Evolutionary conservation across 164 flowering plant genomes (phyloP), one percentile per base, ranked within the genome.

Genomic region (Buxus sempervirens): DNA sequence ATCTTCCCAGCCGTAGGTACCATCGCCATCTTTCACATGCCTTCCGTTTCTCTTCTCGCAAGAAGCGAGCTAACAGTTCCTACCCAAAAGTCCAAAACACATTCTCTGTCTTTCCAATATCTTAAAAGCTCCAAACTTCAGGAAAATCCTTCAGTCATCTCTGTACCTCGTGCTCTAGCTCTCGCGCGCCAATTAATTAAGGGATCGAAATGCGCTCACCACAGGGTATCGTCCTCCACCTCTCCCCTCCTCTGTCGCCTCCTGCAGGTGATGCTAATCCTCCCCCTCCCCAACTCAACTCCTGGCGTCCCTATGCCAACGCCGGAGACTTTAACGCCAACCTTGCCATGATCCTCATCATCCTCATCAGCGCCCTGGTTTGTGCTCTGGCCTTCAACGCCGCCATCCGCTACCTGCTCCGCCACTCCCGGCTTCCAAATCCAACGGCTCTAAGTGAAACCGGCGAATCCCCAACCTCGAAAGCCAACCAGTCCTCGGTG

Each of bases 351-450:
- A 56, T 82, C 73, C 64, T 84, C 65, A 68, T 84, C 74, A 24
- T 84, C 65, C 79, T 84, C 72, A 63, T 81, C 64, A 77, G 78
- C 58, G 84, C 80, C 0, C 81, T 82, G 56, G 70, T 79, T 45
- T 81, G 81, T 24, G 75, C 78, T 22, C 72, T 82, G n/a, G 79
- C 75, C 20, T 75, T 84, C 74, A 76, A 82, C 72, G 64, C 76
- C 22, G 79, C 70, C 71, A 67, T 84, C 70, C 86, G 83, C 60
- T 79, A 79, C 78, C 66, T 76, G 79, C 70, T 79, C 25, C 74
- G 82, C 27, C 66, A 67, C 32, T 15, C 32, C 21, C 20, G 66
- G n/a, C 45, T n/a, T 12, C 57, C 1, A 10, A 14, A 1, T n/a
- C 32, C 56, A 21, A 12, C 41, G 18, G 22, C 5, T 4, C 49